These are phyloP conservation scores for Colletotrichum simmondsii DNA, from an alignment of 2,329 filamentous ascomycete species.

Conservation along the genomic window DNA sequence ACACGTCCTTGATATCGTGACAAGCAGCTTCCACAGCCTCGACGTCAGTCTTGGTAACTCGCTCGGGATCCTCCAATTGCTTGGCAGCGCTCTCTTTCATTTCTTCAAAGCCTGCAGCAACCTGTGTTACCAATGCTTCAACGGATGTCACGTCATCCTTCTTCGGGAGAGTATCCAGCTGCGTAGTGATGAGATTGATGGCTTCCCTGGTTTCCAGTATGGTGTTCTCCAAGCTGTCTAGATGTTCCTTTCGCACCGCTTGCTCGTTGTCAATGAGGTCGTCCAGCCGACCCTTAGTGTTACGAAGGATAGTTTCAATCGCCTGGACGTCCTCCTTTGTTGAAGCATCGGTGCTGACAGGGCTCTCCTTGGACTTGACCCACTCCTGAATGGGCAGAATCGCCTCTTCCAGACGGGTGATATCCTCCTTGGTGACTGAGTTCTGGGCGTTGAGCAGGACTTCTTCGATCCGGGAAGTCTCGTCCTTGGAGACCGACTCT, in stretches of 20 bases:
- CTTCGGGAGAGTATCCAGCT: conserved; percentile 76
- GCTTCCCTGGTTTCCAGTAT: conserved; percentile 81
- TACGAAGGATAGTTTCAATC: conserved; percentile 89
- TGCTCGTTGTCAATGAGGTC: conserved; percentile 81
- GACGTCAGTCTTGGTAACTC: conserved; percentile 83
- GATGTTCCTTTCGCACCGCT: conserved; percentile 72
- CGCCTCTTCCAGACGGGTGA: conserved; percentile 66
- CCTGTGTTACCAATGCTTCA: conserved; percentile 81
- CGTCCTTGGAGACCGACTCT: conserved; percentile 31
- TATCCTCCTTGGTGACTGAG: conserved; percentile 54
- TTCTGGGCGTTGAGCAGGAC: conserved; percentile 57
- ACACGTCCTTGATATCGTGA: conserved; percentile 83
- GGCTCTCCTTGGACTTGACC: conserved; percentile 46
- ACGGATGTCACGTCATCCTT: conserved; percentile 84
- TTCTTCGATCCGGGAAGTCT: conserved; percentile 58
- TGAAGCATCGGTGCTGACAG: conserved; percentile 59
- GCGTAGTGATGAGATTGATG: conserved; percentile 72
- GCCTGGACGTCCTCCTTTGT: conserved; percentile 88
- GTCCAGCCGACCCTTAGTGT: conserved; percentile 89
- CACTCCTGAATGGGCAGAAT: conserved; percentile 57
- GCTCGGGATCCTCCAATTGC: conserved; percentile 67
- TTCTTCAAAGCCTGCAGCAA: conserved; percentile 81
- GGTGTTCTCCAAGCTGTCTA: conserved; percentile 72
- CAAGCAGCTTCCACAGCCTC: conserved; percentile 84
- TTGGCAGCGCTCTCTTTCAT: conserved; percentile 68